Conservation (phyloP, 2,329 filamentous ascomycete genomes). For the Beauveria pseudobassiana region DNA sequence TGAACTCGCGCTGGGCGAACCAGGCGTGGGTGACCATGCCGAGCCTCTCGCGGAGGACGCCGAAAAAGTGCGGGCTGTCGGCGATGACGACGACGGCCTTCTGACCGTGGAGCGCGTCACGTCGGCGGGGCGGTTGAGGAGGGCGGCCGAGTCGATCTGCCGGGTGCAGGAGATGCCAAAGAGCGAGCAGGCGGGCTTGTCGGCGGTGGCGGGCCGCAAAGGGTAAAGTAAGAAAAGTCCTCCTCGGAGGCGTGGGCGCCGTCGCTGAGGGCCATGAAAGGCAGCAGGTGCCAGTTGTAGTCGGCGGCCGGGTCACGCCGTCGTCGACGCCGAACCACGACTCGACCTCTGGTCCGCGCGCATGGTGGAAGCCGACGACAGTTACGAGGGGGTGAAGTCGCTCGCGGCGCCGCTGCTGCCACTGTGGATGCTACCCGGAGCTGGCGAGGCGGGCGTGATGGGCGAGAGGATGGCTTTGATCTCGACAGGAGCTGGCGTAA, state of each 20-base stretch:
- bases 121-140: slow-evolving; percentile 73
- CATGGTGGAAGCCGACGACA: slow-evolving; percentile 80
- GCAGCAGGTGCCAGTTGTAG: slow-evolving; percentile 85
- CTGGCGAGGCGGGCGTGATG: slow-evolving; percentile 23
- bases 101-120: slow-evolving; percentile 98
- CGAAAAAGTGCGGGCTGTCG: slow-evolving; percentile 83
- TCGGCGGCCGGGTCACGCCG: slow-evolving; percentile 60
- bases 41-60: slow-evolving; percentile 81
- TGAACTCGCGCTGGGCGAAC: slow-evolving; percentile 93
- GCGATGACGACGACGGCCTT: slow-evolving; percentile 96
- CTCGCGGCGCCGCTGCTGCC: slow-evolving; percentile 3
- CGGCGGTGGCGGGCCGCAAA: slow-evolving; percentile 56
- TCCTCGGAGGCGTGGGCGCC: slow-evolving; percentile 88
- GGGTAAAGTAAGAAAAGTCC: slow-evolving; percentile 98
- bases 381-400: slow-evolving; percentile 58
- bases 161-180: slow-evolving; percentile 95
- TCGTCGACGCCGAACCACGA: slow-evolving; percentile 71
- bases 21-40: slow-evolving; percentile 88
- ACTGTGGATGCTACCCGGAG: slow-evolving; percentile 25
- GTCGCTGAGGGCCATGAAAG: slow-evolving; percentile 95
- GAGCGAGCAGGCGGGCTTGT: slow-evolving; percentile 63
- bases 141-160: slow-evolving; percentile 72
- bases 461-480: slow-evolving; percentile 25
- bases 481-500: background rate
- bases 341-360: slow-evolving; percentile 85